A percentile compares a stretch with the other conserved stretches of the same genome.
Evolutionary conservation across 345 rosid genomes (phyloP).

Genomic region (Mangifera indica): DNA sequence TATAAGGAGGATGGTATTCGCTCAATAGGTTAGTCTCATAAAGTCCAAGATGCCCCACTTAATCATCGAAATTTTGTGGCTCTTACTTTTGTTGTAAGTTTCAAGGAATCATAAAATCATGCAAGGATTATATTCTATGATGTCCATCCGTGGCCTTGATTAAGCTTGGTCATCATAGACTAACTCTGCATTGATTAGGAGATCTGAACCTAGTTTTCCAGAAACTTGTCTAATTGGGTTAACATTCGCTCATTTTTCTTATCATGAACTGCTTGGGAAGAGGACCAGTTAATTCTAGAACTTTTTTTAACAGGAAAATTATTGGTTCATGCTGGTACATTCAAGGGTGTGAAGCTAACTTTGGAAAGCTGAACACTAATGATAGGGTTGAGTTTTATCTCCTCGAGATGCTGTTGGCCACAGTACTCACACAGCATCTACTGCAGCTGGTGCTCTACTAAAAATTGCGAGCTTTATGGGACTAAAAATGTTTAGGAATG

Average conservation of each 20-base stretch:
- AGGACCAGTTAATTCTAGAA: background rate
- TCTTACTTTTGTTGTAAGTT: background rate
- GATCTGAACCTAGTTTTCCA: background rate
- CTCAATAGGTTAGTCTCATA: too few species aligned
- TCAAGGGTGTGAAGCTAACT: constrained; percentile 49
- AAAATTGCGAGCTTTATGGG: background rate
- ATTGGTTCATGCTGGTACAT: constrained; percentile 48
- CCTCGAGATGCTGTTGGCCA: constrained; percentile 40
- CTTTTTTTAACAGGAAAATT: constrained; percentile 37
- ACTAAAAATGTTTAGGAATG: background rate
- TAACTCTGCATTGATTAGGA: background rate
- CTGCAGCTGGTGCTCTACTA: constrained; percentile 36
- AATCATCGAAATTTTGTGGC: background rate
- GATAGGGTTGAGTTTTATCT: constrained; percentile 37
- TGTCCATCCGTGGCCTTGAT: background rate
- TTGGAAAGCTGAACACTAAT: constrained; percentile 23
- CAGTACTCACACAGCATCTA: constrained; percentile 45
- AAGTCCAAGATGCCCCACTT: too few species aligned
- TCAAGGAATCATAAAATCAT: background rate
- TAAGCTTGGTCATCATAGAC: background rate
- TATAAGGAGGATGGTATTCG: too few species aligned
- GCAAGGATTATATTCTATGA: too few species aligned
- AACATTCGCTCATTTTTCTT: background rate
- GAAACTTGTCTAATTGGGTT: background rate
- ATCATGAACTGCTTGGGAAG: background rate